Evolutionary conservation across 768 basidiomycete genomes (phyloP), one percentile per base, ranked within the genome.

Genomic region (Boletus sp.): DNA sequence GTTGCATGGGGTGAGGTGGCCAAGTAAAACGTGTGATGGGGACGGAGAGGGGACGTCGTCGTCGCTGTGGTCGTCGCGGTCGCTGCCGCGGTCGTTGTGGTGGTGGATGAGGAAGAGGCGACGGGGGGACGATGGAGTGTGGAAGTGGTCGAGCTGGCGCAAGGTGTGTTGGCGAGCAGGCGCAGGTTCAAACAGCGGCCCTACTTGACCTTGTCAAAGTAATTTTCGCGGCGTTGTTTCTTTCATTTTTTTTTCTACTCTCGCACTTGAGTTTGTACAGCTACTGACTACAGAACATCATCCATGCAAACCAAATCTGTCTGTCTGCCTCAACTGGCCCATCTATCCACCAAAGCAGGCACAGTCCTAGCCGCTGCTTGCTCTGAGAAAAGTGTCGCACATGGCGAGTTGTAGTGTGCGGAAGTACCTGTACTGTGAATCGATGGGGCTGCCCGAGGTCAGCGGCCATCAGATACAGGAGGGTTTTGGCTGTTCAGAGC

Each of bases 1-100:
- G 89, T 63, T 90, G 88, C 74, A 90, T 82, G 52, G 47, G 50
- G 32, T 17, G 23, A 15, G 51, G 41, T 35, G 47, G 51, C 15
- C 40, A 42, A 35, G 43, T 43, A 42, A 61, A 58, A 57, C 56
- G 57, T 56, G 67, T 41, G 57, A 38, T 47, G 52, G 29, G 35
- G 49, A 21, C 42, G 44, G 35, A 51, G 50, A 56, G 37, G 23
- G 54, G 55, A 38, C 29, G 45, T 39, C 30, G 56, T 37, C 44
- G 53, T 48, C 53, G 58, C 23, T 30, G 56, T 42, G n/a, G 52
- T 35, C 21, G 65, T 49, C 46, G 54, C 44, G 35, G 54, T 38
- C 38, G 51, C 50, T 15, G 50, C 30, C 33, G 48, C 35, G 29
- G 58, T 61, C 35, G 61, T 44, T 27, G 54, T 50, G 33, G 53